Evolutionary conservation across 1,284 basidiomycete genomes (phyloP).

Genomic region (Spongispora temasekensis): DNA sequence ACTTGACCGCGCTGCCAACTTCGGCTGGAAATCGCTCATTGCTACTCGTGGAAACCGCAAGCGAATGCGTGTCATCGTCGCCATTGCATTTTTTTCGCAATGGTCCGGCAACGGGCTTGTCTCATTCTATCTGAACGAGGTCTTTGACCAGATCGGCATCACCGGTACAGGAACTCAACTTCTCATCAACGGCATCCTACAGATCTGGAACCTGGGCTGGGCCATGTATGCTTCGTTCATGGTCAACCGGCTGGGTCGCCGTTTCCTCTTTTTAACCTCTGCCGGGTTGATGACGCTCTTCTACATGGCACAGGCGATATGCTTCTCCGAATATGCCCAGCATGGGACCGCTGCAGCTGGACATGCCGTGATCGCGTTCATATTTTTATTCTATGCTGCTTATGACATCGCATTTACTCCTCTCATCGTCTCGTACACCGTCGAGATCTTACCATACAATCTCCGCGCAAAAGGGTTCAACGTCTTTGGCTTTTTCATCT

Average conservation of each 20-base stretch:
- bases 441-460: constrained; percentile 72
- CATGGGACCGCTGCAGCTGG: constrained; percentile 46
- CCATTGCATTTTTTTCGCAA: constrained; percentile 71
- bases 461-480: constrained; percentile 81
- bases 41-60: constrained; percentile 62
- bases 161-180: constrained; percentile 60
- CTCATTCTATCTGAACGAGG: constrained; percentile 74
- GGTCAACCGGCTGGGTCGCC: constrained; percentile 62
- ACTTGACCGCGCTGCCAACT: constrained; percentile 56
- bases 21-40: constrained; percentile 64
- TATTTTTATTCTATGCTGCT: constrained; percentile 72
- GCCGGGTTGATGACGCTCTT: constrained; percentile 68
- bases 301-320: constrained; percentile 72
- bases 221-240: constrained; percentile 58
- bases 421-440: constrained; percentile 72
- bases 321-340: constrained; percentile 63
- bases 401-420: constrained; percentile 76
- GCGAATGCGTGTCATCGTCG: constrained; percentile 68
- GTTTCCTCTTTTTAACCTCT: constrained; percentile 66
- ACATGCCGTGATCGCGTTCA: constrained; percentile 73
- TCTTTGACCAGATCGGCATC: constrained; percentile 73
- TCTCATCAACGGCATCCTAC: constrained; percentile 72
- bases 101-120: constrained; percentile 78
- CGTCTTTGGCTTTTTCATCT: constrained; percentile 67
- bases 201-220: constrained; percentile 74